phyloP scores from a whole-genome alignment of 1,284 basidiomycete genomes.

The Cryptococcus amylolentus region DNA sequence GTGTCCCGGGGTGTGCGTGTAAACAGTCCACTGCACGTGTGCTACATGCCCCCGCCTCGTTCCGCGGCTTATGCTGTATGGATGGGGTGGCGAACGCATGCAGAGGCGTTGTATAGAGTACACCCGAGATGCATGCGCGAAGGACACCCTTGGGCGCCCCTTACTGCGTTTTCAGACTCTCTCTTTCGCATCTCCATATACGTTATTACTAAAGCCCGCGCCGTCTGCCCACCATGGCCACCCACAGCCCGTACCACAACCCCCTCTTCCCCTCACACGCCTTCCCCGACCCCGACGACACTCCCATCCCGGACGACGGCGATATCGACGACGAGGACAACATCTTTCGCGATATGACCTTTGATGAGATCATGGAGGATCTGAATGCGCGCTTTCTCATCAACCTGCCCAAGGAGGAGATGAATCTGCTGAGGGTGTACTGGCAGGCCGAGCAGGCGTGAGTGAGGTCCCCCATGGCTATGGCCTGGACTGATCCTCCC shows the following conservation, averaged over 20 bases:
- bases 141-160: too few species aligned
- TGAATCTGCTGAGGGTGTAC: constrained; percentile 86
- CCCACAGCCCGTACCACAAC: constrained; percentile 1
- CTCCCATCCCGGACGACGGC: constrained; percentile 7
- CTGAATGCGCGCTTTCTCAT: constrained; percentile 94
- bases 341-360: constrained; percentile 42
- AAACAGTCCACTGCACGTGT: neutral
- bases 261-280: neutral
- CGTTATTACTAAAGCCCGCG: too few species aligned
- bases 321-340: constrained; percentile 28
- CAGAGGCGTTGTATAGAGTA: too few species aligned
- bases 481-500: neutral
- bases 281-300: neutral
- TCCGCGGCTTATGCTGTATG: too few species aligned
- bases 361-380: constrained; percentile 71
- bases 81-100: too few species aligned
- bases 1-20: neutral
- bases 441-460: constrained; percentile 99
- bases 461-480: constrained; percentile 41
- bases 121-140: too few species aligned
- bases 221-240: neutral
- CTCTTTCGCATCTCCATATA: neutral
- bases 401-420: constrained; percentile 91
- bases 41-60: too few species aligned
- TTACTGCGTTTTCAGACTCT: neutral